A percentile compares a stretch with the other conserved stretches of the same genome.
phyloP scores from a whole-genome alignment of 306 rosid genomes.

The Hippophae gyantsensis region DNA sequence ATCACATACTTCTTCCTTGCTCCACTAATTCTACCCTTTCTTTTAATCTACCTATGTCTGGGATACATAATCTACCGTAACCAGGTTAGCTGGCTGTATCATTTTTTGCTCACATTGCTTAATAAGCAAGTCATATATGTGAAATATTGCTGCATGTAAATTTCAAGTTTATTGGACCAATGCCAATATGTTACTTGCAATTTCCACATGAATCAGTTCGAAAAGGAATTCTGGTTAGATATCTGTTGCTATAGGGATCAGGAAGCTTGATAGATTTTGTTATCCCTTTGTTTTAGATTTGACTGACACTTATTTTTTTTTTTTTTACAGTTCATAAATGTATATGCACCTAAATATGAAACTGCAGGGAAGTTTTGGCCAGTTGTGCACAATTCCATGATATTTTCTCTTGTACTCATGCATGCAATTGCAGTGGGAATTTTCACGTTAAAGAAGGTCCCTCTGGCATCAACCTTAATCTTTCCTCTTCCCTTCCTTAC shows the following conservation, averaged over 20 bases:
- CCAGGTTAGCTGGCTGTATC: constrained; percentile 50
- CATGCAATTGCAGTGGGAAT: constrained; percentile 89
- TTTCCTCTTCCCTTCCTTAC: constrained; percentile 79
- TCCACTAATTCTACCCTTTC: constrained; percentile 87
- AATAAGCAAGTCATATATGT: too few relatives aligned
- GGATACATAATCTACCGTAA: constrained; percentile 69
- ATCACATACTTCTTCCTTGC: constrained; percentile 85
- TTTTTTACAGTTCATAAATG: constrained; percentile 64
- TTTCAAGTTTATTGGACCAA: too few relatives aligned
- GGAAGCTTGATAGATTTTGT: neutral
- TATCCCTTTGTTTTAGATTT: constrained; percentile 7
- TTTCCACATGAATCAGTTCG: neutral
- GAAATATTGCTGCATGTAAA: too few relatives aligned
- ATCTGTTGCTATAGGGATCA: too few relatives aligned
- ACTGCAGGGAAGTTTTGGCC: constrained; percentile 97
- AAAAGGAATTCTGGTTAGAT: too few relatives aligned
- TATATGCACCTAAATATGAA: constrained; percentile 65
- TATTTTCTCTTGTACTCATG: constrained; percentile 87
- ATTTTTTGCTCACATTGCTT: too few relatives aligned
- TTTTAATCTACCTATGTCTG: constrained; percentile 63
- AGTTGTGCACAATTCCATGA: constrained; percentile 60
- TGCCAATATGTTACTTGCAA: neutral
- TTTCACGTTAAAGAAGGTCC: constrained; percentile 59
- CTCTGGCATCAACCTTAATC: constrained; percentile 32
- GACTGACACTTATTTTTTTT: constrained; percentile 20